Conservation (phyloP, 495 filamentous ascomycete species). For the Talaromyces ruber region DNA sequence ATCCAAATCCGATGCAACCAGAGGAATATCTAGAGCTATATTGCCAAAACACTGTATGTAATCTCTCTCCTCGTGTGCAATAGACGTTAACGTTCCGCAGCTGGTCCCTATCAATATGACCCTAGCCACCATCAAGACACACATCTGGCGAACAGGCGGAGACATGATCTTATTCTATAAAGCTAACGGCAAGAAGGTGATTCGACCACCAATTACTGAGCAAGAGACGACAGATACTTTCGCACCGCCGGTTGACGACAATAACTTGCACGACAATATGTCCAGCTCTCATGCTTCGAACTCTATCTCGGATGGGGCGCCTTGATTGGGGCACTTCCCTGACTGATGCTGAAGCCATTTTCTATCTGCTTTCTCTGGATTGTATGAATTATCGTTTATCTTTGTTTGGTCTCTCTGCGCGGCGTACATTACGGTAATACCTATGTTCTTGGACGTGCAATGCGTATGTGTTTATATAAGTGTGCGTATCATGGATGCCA, state of each 20-base stretch:
- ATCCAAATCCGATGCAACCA: slow-evolving; percentile 57
- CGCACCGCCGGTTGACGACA: slow-evolving; percentile 8
- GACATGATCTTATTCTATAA: slow-evolving; percentile 90
- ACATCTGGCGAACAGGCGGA: slow-evolving; percentile 85
- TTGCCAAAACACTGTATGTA: slow-evolving; percentile 78
- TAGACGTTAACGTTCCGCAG: slow-evolving; percentile 20
- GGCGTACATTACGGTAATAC: neutral
- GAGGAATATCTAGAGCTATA: slow-evolving; percentile 93
- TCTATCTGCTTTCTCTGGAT: neutral
- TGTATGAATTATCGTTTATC: neutral
- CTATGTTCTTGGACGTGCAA: neutral
- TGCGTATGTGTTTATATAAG: neutral
- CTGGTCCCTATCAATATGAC: slow-evolving; percentile 69
- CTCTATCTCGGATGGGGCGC: neutral
- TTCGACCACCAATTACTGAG: slow-evolving; percentile 8
- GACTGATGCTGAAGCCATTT: neutral
- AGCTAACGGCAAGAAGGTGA: slow-evolving; percentile 66
- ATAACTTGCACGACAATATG: slow-evolving; percentile 3
- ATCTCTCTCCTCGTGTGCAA: neutral
- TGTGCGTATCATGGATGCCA: neutral
- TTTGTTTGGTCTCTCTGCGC: neutral
- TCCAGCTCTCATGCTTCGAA: neutral
- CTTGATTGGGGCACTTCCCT: neutral
- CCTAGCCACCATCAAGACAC: slow-evolving; percentile 78
- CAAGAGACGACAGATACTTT: neutral